Evolutionary conservation across 768 basidiomycete species (phyloP), one percentile per base, ranked within the genome.

Genomic region (Boletus bicolor): DNA sequence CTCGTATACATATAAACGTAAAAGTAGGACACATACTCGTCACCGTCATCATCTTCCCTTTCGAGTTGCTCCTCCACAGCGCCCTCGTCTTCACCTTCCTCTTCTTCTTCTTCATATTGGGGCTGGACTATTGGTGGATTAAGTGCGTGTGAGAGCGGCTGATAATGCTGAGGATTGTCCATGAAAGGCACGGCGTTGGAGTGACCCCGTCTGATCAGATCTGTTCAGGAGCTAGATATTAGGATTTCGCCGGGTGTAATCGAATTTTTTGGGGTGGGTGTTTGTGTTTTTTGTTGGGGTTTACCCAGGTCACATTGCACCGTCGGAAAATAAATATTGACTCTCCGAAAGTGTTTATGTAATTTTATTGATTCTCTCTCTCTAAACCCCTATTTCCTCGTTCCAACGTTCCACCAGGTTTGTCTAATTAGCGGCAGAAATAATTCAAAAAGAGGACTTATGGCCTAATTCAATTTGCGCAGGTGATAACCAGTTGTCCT

Each of bases 121-220:
- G 65, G 68, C 39, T 63, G 72, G 28, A 67, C 58, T 54, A 72
- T 65, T 30, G 73, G 85, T 0, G 84, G 85, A 68, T 87, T 76
- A 38, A 91, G 77, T 42, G 89, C 89, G 76, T 89, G 85, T 53
- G 88, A 91, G 63, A 91, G 79, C 28, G 89, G 86, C 58, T 89
- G 87, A 73, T 91, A 88, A 59, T 86, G 86, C 68, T 89, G 87
- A 53, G 86, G 86, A 69, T 87, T 87, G 73, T 88, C 78, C 79
- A 80, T 78, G 56, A 49, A 24, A 49, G 24, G 32, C 44, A 44
- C 49, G 14, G 24, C 44, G 35, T 30, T 48, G 45, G 15, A 45
- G 35, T 52, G 41, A 49, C 54, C 48, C 44, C 15, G 47, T 24
- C 51, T 44, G 36, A 60, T 64, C 59, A 55, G 63, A 65, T 68